phyloP scores from a whole-genome alignment of 257 asterid species.

The Solanum boliviense region DNA sequence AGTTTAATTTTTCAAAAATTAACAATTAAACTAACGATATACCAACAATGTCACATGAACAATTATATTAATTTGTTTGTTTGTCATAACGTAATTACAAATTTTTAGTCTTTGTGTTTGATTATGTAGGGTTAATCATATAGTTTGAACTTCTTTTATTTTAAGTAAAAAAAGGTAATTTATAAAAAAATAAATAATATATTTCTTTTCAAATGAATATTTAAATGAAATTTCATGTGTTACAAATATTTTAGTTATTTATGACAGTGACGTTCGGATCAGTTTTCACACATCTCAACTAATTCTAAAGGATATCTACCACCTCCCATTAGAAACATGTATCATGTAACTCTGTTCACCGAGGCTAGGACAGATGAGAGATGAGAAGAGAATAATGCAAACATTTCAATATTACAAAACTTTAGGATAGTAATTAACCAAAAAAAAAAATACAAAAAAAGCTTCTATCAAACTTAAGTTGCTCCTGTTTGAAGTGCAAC shows the following conservation, averaged over 20 bases:
- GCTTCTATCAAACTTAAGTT: neutral
- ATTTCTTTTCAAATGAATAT: no score
- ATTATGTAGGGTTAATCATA: neutral
- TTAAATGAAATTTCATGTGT: neutral
- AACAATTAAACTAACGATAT: neutral
- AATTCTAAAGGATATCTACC: no score
- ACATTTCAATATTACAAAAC: neutral
- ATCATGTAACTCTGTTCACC: no score
- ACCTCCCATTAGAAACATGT: accelerated
- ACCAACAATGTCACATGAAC: neutral
- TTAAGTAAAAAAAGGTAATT: no score
- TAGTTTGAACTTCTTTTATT: neutral
- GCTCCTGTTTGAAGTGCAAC: constrained; percentile 13
- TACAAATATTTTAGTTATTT: no score
- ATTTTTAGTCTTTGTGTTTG: neutral
- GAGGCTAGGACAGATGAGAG: accelerated
- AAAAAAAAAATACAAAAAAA: neutral
- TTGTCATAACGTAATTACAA: neutral
- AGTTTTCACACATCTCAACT: neutral
- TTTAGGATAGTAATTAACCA: neutral
- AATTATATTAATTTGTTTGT: neutral
- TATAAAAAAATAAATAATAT: no score
- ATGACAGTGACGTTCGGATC: accelerated
- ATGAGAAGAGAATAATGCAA: neutral
- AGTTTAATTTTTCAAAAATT: neutral